These are phyloP conservation scores for Chalciporus piperatus DNA, from an alignment of 768 basidiomycete genomes.

Conservation along the genomic window DNA sequence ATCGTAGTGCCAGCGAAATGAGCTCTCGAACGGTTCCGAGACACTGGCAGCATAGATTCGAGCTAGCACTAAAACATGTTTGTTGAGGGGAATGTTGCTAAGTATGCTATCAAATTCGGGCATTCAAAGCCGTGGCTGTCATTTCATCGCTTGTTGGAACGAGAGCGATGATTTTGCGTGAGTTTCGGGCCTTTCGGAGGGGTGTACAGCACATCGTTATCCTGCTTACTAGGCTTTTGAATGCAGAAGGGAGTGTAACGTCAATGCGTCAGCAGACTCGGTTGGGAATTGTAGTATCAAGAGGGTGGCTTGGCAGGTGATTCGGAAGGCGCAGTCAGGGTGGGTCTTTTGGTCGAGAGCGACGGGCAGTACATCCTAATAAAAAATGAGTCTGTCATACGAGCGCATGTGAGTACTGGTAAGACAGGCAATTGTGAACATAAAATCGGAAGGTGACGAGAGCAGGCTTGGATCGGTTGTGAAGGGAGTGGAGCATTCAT, in stretches of 20 bases:
- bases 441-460: too few relatives aligned
- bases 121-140: neutral
- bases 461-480: too few relatives aligned
- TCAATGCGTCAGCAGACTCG: neutral
- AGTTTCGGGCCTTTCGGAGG: neutral
- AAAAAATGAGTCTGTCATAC: too few relatives aligned
- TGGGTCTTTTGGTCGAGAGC: neutral
- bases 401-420: too few relatives aligned
- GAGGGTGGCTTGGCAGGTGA: neutral
- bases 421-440: too few relatives aligned
- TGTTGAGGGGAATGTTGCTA: too few relatives aligned
- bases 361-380: neutral
- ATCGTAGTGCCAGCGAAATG: neutral
- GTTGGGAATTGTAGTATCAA: neutral
- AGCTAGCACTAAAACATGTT: too few relatives aligned
- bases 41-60: neutral
- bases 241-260: neutral
- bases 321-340: conserved; percentile 4
- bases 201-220: too few relatives aligned
- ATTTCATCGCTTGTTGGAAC: neutral
- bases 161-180: neutral
- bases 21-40: neutral
- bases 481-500: neutral
- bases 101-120: neutral
- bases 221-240: too few relatives aligned